Base-by-base conservation (phyloP, 305 asterid species). In the Fraxinus dipetala region DNA sequence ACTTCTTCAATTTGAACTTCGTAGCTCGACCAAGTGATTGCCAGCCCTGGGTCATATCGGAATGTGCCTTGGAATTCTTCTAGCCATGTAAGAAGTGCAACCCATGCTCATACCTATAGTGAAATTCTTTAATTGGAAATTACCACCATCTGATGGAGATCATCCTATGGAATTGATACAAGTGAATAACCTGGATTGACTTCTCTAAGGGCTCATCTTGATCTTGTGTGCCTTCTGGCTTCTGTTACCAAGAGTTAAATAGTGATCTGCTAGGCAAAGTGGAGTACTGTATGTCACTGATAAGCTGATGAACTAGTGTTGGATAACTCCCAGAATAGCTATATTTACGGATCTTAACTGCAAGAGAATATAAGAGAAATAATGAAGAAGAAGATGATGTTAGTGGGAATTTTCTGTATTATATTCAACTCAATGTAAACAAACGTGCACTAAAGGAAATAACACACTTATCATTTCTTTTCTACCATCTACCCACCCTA, bases 11-110 rank as follows among this genome's bases (percentile, higher is more conserved):
- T 24, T 24, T 24, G 26, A 24, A 24, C 26, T 24, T 24, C 26
- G 26, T 24, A 24, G 26, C 26, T 24, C 26, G 26, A 24, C 26
- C 26, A 24, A 24, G 26, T 24, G 26, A 24, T 24, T 24, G 26
- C 26, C 26, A 24, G 26, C 26, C 26, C 26, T 24, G 1, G 26
- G 26, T 24, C 26, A 24, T 24, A 24, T 24, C 26, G 83, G 83
- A 93, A 74, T 94, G 93, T 88, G 87, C 84, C 89, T 86, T 18
- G 93, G 93, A 18, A 90, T 89, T 92, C 45, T 84, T 45, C 56
- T 91, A 1, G 90, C 88, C 6, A 84, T 88, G 43, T 85, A 84
- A 22, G 93, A 89, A 76, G 13, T 90, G 59, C 69, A 85, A 26
- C 51, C 80, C 2, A 76, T 90, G 36, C 76, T 89, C 20, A 91